Conservation (phyloP, 2,329 filamentous ascomycete genomes). For the Colletotrichum orchidophilum region DNA sequence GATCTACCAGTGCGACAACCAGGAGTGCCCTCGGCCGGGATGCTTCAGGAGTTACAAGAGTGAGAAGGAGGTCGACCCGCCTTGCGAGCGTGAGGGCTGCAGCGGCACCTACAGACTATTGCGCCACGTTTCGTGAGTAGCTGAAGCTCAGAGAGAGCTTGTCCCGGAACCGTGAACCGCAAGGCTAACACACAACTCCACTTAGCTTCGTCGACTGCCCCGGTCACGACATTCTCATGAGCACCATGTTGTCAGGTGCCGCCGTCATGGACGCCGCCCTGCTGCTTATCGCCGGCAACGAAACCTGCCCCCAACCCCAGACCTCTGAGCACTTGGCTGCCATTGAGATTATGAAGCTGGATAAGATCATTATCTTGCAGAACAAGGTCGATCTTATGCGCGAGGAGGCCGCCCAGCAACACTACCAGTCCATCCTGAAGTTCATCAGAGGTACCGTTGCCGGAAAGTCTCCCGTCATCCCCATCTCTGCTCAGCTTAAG, state of each 20-base stretch:
- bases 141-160: conserved; percentile 9
- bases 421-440: conserved; percentile 97
- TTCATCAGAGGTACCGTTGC: conserved; percentile 98
- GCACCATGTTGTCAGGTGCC: conserved; percentile 99
- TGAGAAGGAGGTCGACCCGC: conserved; percentile 97
- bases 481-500: conserved; percentile 97
- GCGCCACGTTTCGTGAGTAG: conserved; percentile 88
- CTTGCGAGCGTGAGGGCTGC: conserved; percentile 94
- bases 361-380: conserved; percentile 99
- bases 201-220: conserved; percentile 95
- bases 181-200: conserved; percentile 37
- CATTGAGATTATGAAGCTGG: conserved; percentile 99
- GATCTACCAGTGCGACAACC: conserved; percentile 98
- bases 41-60: conserved; percentile 98
- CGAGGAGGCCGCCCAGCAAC: conserved; percentile 90
- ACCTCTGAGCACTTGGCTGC: conserved; percentile 98
- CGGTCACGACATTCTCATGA: conserved; percentile 99
- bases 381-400: conserved; percentile 99
- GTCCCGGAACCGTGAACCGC: conserved; percentile 11
- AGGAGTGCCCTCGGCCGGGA: conserved; percentile 88
- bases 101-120: conserved; percentile 86
- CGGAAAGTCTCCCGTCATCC: conserved; percentile 93
- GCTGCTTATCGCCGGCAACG: conserved; percentile 96
- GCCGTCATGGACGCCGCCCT: conserved; percentile 99
- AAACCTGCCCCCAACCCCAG: conserved; percentile 97